Base-by-base conservation (phyloP, 495 filamentous ascomycete species). In the Baudoinia panamericana region DNA sequence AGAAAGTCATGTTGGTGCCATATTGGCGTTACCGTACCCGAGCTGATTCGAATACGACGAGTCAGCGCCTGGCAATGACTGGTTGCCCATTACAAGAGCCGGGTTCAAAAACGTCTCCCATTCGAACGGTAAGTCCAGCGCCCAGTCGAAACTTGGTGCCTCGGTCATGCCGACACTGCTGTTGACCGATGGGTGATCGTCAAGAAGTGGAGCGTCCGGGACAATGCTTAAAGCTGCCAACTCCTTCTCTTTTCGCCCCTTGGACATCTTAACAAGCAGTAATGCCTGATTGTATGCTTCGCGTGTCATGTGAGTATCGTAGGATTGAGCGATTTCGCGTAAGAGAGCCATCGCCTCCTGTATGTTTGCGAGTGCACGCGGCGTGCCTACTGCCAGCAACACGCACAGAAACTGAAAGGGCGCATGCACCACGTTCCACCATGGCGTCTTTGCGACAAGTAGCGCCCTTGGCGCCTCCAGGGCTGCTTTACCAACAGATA, bases 351-450 rank as follows among this genome's bases (percentile, higher is more conserved):
- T 38, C 8, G n/a, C 36, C 7, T 42, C 43, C 13, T 38, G 15
- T 1, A 53, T 27, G 17, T 33, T 30, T 4, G 39, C 29, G 10
- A 53, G 40, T 6, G n/a, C 13, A 16, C 36, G 31, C 17, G 50
- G 50, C 2, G 45, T 49, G 15, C 29, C 50, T 4, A 53, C 38
- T 0, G 50, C 50, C 13, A 53, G 29, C 11, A 44, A 12, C 16
- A 36, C 31, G 50, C 45, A 49, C 25, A 49, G 30, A 37, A 49
- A 53, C 38, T 53, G 50, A 25, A 53, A 53, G n/a, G 48, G 43
- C 1, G 48, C 24, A 17, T 37, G 30, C 3, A 52, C 23, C 13
- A 47, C 39, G 19, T 52, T 52, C 48, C 48, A 52, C 48, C 48
- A 52, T 1, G 48, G 43, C 7, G 43, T 47, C 3, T 38, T 30